These are phyloP conservation scores for Quercus alba DNA, from an alignment of 306 rosid genomes.

Conservation along the genomic window DNA sequence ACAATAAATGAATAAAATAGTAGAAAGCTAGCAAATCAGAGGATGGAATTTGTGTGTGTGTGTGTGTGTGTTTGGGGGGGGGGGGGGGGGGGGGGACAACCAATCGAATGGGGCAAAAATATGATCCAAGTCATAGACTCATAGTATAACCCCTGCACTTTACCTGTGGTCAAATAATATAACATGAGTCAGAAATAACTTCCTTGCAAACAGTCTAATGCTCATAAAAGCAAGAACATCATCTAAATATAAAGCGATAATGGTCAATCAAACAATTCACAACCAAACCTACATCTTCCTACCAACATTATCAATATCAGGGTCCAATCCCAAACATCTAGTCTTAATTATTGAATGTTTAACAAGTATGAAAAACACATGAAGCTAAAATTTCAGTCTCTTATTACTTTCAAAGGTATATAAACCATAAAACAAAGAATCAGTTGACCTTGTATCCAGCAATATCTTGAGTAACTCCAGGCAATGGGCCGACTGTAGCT, in stretches of 20 bases:
- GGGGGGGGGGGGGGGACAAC: background rate
- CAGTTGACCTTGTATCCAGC: slow-evolving; percentile 76
- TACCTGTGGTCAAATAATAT: background rate
- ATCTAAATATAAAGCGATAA: background rate
- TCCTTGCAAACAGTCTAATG: background rate
- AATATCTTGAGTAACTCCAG: slow-evolving; percentile 95
- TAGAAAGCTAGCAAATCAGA: background rate
- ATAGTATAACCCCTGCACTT: background rate
- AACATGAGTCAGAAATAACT: background rate
- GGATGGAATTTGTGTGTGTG: no score
- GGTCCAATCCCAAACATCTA: background rate
- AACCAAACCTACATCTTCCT: background rate
- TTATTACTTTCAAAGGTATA: background rate
- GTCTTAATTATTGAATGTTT: background rate
- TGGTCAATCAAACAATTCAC: background rate
- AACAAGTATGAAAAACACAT: background rate
- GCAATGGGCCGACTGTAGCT: slow-evolving; percentile 87
- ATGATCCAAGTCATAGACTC: background rate
- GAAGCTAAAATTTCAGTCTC: background rate
- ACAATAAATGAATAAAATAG: background rate
- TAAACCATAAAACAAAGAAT: background rate
- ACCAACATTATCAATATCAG: background rate
- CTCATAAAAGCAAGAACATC: background rate
- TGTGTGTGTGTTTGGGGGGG: no score
- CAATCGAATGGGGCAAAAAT: background rate